These are phyloP conservation scores for Rhodamnia rubescens DNA, from an alignment of 345 rosid species.

Conservation along the genomic window DNA sequence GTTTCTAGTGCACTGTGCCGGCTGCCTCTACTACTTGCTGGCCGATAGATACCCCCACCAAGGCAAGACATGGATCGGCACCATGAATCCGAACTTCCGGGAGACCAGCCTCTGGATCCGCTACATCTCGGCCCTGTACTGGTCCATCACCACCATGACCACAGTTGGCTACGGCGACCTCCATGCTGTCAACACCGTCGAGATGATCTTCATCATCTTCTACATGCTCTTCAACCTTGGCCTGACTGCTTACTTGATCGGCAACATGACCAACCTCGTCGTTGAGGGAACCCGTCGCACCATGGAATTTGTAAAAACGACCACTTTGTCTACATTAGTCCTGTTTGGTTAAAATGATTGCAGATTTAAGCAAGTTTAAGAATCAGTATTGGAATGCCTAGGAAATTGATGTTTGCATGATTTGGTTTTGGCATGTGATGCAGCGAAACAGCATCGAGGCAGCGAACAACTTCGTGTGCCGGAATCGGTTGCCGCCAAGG, in stretches of 20 bases:
- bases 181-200: constrained; percentile 73
- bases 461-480: constrained; percentile 66
- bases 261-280: constrained; percentile 92
- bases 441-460: constrained; percentile 90
- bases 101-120: constrained; percentile 60
- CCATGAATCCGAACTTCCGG: constrained; percentile 54
- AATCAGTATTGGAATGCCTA: not conserved
- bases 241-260: constrained; percentile 77
- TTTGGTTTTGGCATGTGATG: not conserved
- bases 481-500: constrained; percentile 67
- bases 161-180: constrained; percentile 97
- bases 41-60: constrained; percentile 71
- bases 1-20: constrained; percentile 73
- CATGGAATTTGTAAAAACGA: constrained; percentile 75
- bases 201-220: constrained; percentile 67
- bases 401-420: not conserved
- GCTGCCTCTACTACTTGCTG: constrained; percentile 69
- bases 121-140: constrained; percentile 71
- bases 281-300: constrained; percentile 97
- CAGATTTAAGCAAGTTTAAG: not conserved
- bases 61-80: constrained; percentile 73
- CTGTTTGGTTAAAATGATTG: not conserved
- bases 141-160: constrained; percentile 97
- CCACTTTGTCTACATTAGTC: not conserved
- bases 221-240: constrained; percentile 96